Conservation (phyloP, 78 protist genomes). For the Capsaspora owczarzaki region DNA sequence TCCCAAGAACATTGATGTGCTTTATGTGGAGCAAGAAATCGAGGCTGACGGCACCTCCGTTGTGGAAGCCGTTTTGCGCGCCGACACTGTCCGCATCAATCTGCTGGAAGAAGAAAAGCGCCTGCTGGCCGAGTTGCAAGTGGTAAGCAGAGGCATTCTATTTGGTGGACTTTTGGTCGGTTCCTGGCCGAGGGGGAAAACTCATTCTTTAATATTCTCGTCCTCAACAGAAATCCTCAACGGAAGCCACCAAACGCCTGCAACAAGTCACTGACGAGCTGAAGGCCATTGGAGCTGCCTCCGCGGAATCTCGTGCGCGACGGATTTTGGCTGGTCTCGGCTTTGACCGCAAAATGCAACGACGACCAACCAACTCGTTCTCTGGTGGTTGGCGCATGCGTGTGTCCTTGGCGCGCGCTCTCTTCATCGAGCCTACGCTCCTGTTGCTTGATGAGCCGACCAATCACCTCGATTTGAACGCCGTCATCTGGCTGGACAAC, state of each 20-base stretch:
- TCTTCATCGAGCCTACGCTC: constrained; percentile 77
- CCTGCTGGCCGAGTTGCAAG: constrained; percentile 1
- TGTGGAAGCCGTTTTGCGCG: constrained; percentile 62
- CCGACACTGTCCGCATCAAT: constrained; percentile 68
- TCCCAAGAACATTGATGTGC: constrained; percentile 50
- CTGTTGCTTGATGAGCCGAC: constrained; percentile 81
- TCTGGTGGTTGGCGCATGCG: constrained; percentile 97
- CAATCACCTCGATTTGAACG: constrained; percentile 70
- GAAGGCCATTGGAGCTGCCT: too few species aligned
- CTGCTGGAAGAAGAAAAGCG: constrained; percentile 61
- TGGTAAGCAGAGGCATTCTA: not conserved
- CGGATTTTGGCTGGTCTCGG: constrained; percentile 26
- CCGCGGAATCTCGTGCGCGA: too few species aligned
- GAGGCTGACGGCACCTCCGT: constrained; percentile 59
- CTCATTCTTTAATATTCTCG: too few species aligned
- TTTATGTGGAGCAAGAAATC: constrained; percentile 85
- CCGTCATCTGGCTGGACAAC: constrained; percentile 82
- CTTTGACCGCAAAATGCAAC: not conserved
- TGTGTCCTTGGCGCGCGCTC: constrained; percentile 84
- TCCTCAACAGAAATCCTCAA: too few species aligned
- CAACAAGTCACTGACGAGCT: too few species aligned
- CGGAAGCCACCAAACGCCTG: too few species aligned
- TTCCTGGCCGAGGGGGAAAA: too few species aligned
- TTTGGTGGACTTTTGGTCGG: too few species aligned
- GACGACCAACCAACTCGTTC: constrained; percentile 25